These are phyloP conservation scores for Cyclaneusma minus DNA, from an alignment of 2,329 filamentous ascomycete species.

Conservation along the genomic window DNA sequence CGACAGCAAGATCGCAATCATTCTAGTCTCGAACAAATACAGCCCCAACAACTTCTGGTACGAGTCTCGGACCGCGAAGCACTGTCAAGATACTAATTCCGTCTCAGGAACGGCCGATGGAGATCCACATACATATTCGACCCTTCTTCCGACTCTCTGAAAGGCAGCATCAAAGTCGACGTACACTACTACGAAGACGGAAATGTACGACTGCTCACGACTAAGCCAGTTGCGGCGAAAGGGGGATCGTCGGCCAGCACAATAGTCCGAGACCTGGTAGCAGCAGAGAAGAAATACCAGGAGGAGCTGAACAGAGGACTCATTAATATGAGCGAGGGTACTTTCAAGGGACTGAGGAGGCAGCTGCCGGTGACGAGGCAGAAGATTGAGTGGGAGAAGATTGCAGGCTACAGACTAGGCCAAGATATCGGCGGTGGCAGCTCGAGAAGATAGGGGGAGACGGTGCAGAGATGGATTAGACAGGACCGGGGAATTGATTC, in stretches of 20 bases:
- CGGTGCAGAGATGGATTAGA: neutral
- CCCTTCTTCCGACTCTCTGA: slow-evolving; percentile 50
- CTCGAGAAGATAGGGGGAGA: slow-evolving; percentile 28
- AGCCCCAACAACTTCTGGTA: slow-evolving; percentile 97
- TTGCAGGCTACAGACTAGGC: slow-evolving; percentile 76
- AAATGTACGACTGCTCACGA: slow-evolving; percentile 87
- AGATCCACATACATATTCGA: slow-evolving; percentile 73
- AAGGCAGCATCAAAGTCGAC: slow-evolving; percentile 77
- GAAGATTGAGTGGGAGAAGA: slow-evolving; percentile 99
- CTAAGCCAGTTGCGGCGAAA: slow-evolving; percentile 52
- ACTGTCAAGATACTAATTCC: slow-evolving; percentile 1
- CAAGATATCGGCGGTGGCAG: slow-evolving; percentile 64
- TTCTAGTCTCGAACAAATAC: slow-evolving; percentile 92
- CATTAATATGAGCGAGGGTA: slow-evolving; percentile 74
- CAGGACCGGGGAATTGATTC: too few species aligned
- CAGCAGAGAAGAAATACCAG: slow-evolving; percentile 81
- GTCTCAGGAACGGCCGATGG: slow-evolving; percentile 80
- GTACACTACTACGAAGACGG: slow-evolving; percentile 99
- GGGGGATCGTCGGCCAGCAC: slow-evolving; percentile 41
- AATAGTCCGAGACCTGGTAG: slow-evolving; percentile 63
- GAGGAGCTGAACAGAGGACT: slow-evolving; percentile 91
- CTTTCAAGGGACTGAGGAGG: slow-evolving; percentile 83
- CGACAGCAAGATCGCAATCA: slow-evolving; percentile 60
- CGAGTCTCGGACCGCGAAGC: slow-evolving; percentile 6
- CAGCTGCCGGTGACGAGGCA: slow-evolving; percentile 93